Conservation (phyloP, 2,329 filamentous ascomycete species). For the Fusarium mexicanum region DNA sequence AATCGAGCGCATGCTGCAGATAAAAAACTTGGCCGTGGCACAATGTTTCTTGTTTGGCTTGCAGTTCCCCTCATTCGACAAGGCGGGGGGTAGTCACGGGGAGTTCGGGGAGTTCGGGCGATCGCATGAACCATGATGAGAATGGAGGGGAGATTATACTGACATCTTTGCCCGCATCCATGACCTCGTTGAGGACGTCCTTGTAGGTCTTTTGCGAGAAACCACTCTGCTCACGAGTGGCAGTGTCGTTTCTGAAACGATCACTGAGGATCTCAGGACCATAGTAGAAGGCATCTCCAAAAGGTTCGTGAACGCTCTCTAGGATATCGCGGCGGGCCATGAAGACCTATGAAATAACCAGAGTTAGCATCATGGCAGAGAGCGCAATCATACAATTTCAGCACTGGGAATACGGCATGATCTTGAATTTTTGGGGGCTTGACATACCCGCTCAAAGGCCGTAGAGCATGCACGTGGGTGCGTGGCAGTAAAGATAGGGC, state of each 20-base stretch:
- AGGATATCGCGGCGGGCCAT: conserved; percentile 90
- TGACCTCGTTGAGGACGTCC: conserved; percentile 80
- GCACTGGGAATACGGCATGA: not conserved
- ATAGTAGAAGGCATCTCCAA: conserved; percentile 96
- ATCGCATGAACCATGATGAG: conserved; percentile 19
- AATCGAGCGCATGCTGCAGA: not conserved
- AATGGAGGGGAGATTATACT: conserved; percentile 43
- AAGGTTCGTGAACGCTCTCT: conserved; percentile 91
- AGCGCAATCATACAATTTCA: not conserved
- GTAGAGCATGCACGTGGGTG: conserved; percentile 96
- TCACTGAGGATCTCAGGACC: conserved; percentile 87
- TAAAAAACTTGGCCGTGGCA: conserved; percentile 1
- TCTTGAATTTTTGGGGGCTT: not conserved
- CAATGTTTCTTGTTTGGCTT: conserved; percentile 10
- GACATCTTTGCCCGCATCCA: conserved; percentile 79
- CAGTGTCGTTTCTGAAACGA: conserved; percentile 77
- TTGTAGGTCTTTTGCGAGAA: conserved; percentile 77
- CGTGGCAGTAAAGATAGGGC: conserved; percentile 89
- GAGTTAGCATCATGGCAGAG: conserved; percentile 4
- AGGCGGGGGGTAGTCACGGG: conserved; percentile 21
- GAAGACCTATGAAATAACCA: conserved; percentile 73
- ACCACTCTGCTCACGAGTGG: conserved; percentile 67
- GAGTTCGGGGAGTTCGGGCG: conserved; percentile 32
- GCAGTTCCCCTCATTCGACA: conserved; percentile 15
- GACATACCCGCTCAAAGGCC: conserved; percentile 88